Percentiles rank a stretch among this genome's conserved stretches.
Conservation (phyloP, 441 rosid species). For the Croton setiger region DNA sequence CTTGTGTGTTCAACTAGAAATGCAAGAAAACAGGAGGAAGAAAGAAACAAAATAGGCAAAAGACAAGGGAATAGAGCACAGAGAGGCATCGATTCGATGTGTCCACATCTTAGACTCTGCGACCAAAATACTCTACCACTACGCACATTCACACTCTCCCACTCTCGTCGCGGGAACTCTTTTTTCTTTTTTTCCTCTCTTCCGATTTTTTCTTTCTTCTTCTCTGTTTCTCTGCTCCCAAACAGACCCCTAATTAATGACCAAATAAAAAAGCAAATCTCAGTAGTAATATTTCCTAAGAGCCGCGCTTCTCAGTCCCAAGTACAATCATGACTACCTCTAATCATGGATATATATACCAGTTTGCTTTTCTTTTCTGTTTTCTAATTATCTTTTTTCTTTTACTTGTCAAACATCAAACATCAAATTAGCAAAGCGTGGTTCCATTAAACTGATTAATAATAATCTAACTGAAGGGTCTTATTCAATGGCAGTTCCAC, state of each 20-base stretch:
- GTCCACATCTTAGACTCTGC: constrained; percentile 57
- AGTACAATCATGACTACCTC: constrained; percentile 43
- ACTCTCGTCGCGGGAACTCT: constrained; percentile 18
- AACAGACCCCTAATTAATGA: constrained; percentile 7
- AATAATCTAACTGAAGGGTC: constrained; percentile 40
- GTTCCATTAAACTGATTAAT: constrained; percentile 39
- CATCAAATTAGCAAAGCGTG: constrained; percentile 38
- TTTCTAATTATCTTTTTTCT: neutral
- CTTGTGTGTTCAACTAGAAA: neutral
- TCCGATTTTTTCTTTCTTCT: neutral
- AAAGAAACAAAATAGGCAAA: constrained; percentile 23
- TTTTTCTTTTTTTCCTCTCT: neutral
- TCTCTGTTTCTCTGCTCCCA: too few species aligned
- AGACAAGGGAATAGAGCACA: constrained; percentile 32
- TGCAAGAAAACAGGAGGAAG: neutral
- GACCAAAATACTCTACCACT: constrained; percentile 19
- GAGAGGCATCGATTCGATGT: constrained; percentile 54
- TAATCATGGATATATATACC: constrained; percentile 37
- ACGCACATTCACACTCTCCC: constrained; percentile 21
- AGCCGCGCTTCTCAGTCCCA: constrained; percentile 42
- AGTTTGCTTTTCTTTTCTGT: constrained; percentile 7
- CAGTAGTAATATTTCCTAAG: constrained; percentile 12
- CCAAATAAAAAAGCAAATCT: constrained; percentile 13
- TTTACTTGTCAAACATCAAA: constrained; percentile 50
- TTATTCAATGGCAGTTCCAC: constrained; percentile 49